phyloP scores from a whole-genome alignment of 495 filamentous ascomycete species.

The Neurospora sp. region DNA sequence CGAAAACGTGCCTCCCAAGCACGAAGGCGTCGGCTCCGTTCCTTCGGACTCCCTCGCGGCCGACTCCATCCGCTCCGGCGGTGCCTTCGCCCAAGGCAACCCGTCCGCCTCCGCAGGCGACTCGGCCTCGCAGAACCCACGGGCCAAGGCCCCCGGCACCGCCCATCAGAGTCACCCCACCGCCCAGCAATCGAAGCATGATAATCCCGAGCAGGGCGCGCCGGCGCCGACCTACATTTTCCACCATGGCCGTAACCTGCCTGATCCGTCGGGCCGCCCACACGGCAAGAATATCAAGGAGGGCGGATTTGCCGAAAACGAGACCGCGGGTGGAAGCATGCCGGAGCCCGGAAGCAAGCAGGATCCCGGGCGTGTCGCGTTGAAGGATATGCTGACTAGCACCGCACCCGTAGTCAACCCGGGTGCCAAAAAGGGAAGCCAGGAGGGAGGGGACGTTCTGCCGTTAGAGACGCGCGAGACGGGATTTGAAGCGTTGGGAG shows the following conservation, averaged over 20 bases:
- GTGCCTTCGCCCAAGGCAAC: conserved; percentile 16
- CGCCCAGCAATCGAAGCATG: background rate
- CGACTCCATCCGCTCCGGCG: conserved; percentile 18
- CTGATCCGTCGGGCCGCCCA: conserved; percentile 17
- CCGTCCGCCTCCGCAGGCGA: conserved; percentile 5
- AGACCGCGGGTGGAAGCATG: conserved; percentile 18
- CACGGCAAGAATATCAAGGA: conserved; percentile 34
- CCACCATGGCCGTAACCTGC: conserved; percentile 5
- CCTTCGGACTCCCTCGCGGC: conserved; percentile 27
- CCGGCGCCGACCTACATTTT: conserved; percentile 24
- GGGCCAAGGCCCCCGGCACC: conserved; percentile 5
- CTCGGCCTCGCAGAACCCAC: background rate
- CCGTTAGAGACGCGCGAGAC: conserved; percentile 5
- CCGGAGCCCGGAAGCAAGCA: conserved; percentile 28
- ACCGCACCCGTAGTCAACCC: background rate
- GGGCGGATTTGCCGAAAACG: conserved; percentile 23
- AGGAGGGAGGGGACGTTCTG: background rate
- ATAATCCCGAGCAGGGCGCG: conserved; percentile 8
- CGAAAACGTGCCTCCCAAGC: conserved; percentile 17
- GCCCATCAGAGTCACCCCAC: background rate
- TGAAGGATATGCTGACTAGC: conserved; percentile 8
- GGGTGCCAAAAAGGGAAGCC: conserved; percentile 2
- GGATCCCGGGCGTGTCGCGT: conserved; percentile 25
- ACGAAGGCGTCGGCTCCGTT: conserved; percentile 24
- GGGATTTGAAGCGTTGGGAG: conserved; percentile 13